phyloP scores from a whole-genome alignment of 352 stramenopile genomes.

The Blastocystis sp. region DNA sequence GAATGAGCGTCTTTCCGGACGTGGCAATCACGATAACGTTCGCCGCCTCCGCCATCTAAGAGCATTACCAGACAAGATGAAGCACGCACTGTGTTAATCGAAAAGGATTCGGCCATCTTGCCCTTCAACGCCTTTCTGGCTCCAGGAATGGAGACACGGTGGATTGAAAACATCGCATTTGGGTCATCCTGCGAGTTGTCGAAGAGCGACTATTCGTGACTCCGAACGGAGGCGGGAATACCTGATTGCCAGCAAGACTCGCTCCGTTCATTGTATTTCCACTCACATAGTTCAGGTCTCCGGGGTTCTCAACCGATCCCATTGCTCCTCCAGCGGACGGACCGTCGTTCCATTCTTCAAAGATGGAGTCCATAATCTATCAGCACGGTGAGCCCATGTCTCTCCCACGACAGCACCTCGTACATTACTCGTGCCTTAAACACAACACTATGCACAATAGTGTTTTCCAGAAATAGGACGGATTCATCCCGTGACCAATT shows the following conservation, averaged over 20 bases:
- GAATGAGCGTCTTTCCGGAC: slow-evolving; percentile 41
- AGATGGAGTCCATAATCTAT: slow-evolving; percentile 61
- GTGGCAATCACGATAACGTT: slow-evolving; percentile 27
- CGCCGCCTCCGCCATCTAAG: slow-evolving; percentile 41
- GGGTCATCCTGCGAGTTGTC: slow-evolving; percentile 43
- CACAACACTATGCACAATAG: neutral
- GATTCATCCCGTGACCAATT: neutral
- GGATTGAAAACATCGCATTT: slow-evolving; percentile 67
- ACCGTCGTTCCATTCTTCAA: slow-evolving; percentile 64
- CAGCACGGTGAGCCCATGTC: neutral
- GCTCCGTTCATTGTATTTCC: slow-evolving; percentile 19
- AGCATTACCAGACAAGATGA: too few species aligned
- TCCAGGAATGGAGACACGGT: slow-evolving; percentile 34
- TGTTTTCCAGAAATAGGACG: neutral
- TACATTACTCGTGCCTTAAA: neutral
- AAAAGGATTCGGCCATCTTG: slow-evolving; percentile 22
- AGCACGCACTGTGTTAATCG: slow-evolving; percentile 7
- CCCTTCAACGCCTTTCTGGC: slow-evolving; percentile 30
- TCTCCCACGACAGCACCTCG: neutral
- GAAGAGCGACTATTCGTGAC: neutral
- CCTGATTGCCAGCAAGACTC: slow-evolving; percentile 26
- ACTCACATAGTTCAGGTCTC: neutral
- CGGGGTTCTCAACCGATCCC: neutral
- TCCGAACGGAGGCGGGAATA: neutral
- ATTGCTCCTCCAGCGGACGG: neutral